Base-by-base conservation (phyloP, 768 basidiomycete genomes). In the Lentinus brumalis region DNA sequence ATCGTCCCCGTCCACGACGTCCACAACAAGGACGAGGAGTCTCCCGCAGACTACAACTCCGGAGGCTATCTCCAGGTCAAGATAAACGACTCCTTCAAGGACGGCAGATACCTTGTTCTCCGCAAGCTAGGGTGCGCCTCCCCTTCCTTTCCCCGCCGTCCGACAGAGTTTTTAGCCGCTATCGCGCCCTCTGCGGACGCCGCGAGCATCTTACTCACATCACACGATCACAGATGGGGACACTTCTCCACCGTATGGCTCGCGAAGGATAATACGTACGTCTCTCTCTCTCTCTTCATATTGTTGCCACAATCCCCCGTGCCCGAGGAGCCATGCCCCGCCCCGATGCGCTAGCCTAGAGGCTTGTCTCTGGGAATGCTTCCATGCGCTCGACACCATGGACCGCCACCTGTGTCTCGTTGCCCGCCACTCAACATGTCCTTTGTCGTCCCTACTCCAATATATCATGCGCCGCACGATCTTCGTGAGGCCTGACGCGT, bases 211-310 rank as follows among this genome's bases (percentile, higher is more conserved):
- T 10, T 56, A 44, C 65, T 59, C n/a, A 63, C 32, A 41, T 66
- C 63, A 66, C 66, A 62, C 65, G 67, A 67, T 49, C 56, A 26
- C 21, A 92, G 91, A 59, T 96, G 94, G 94, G 94, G 94, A 41
- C 94, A 96, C 77, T 96, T 96, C 73, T 94, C 92, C 2, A 96
- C 94, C 15, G 94, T 95, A 29, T 95, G 94, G 94, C 87, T 94
- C 38, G 90, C 91, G 18, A 87, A 88, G 70, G 92, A 94, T 72
- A 75, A 78, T 30, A 76, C 84, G 91, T 93, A 66, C 71, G 91
- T 82, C 47, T 58, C 50, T 67, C 53, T 53, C 53, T 53, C 42
- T 45, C 52, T 57, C 26, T 54, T 26, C 38, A 53, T 42, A 15
- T n/a, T 11, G 39, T 7, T 56, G 21, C 26, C 31, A 8, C 8